Evolutionary conservation across 2,329 filamentous ascomycete species (phyloP).

Genomic region (Orbilia brochopaga): DNA sequence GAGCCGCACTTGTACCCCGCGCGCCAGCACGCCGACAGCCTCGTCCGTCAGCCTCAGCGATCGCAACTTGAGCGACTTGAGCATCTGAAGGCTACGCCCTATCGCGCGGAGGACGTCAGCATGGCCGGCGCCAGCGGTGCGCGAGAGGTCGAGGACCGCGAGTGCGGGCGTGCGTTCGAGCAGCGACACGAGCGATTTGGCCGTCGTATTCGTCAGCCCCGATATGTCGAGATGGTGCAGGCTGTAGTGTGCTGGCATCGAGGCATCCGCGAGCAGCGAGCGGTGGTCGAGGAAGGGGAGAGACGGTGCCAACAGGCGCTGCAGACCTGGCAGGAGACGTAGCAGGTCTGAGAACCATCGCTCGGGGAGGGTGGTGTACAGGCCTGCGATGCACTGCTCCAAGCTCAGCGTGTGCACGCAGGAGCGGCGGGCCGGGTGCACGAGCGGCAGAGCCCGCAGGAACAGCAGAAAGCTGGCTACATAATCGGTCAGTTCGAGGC

Average conservation of each 20-base stretch:
- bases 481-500: not conserved
- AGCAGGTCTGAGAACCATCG: constrained; percentile 52
- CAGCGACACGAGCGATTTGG: constrained; percentile 34
- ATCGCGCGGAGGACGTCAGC: constrained; percentile 31
- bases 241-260: constrained; percentile 28
- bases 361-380: constrained; percentile 51
- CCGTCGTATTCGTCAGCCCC: constrained; percentile 50
- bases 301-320: constrained; percentile 21
- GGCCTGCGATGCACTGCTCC: constrained; percentile 28
- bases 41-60: constrained; percentile 49
- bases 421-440: constrained; percentile 11
- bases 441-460: constrained; percentile 15
- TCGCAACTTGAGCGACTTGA: constrained; percentile 46
- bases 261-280: constrained; percentile 19
- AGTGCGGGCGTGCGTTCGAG: constrained; percentile 49
- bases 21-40: constrained; percentile 8
- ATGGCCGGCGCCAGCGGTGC: constrained; percentile 39
- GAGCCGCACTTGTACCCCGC: constrained; percentile 44
- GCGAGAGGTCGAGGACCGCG: constrained; percentile 50
- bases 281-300: constrained; percentile 52
- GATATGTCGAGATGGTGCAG: constrained; percentile 39
- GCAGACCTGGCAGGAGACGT: constrained; percentile 39
- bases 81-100: constrained; percentile 19
- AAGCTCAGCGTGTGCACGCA: constrained; percentile 42
- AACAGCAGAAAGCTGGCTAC: constrained; percentile 31